Conservation (phyloP, 352 stramenopile genomes). For the Pythium apleroticum region DNA sequence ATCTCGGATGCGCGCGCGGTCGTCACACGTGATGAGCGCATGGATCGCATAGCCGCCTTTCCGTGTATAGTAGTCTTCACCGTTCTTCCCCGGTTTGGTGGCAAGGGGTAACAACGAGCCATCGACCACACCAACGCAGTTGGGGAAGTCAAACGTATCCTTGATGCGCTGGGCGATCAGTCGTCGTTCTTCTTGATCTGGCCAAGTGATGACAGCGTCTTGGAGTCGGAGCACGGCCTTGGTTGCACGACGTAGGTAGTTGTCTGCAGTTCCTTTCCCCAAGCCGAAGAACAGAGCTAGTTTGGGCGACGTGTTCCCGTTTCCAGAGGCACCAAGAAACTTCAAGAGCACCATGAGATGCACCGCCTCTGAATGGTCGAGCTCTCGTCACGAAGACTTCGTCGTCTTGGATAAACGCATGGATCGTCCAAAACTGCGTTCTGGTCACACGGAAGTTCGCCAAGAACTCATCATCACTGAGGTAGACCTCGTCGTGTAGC, state of each 20-base stretch:
- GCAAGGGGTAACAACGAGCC: slow-evolving; percentile 29
- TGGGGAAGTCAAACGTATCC: slow-evolving; percentile 22
- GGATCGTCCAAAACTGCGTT: slow-evolving; percentile 8
- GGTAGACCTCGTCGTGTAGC: slow-evolving; percentile 3
- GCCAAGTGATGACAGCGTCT: slow-evolving; percentile 9
- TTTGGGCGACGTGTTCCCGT: slow-evolving; percentile 24
- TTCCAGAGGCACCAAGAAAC: slow-evolving; percentile 28
- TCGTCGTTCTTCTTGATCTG: slow-evolving; percentile 13
- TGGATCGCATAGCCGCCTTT: slow-evolving; percentile 31
- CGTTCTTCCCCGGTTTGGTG: slow-evolving; percentile 20
- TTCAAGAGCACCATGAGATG: slow-evolving; percentile 29
- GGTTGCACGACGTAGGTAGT: slow-evolving; percentile 19
- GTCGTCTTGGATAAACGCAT: slow-evolving; percentile 13
- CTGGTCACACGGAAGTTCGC: slow-evolving; percentile 19
- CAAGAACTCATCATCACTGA: slow-evolving; percentile 15
- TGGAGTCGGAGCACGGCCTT: slow-evolving; percentile 8
- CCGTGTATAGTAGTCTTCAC: slow-evolving; percentile 33
- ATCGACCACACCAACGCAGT: slow-evolving; percentile 31
- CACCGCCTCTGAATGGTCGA: slow-evolving; percentile 23
- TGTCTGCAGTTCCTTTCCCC: slow-evolving; percentile 19
- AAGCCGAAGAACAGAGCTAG: slow-evolving; percentile 30
- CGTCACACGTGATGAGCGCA: slow-evolving; percentile 28
- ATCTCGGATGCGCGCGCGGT: slow-evolving; percentile 23
- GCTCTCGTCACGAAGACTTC: slow-evolving; percentile 6
- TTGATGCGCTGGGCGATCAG: slow-evolving; percentile 9